Percentiles rank a stretch among this genome's conserved stretches.
Conservation (phyloP, 768 basidiomycete genomes). For the Podaxis rugospora region DNA sequence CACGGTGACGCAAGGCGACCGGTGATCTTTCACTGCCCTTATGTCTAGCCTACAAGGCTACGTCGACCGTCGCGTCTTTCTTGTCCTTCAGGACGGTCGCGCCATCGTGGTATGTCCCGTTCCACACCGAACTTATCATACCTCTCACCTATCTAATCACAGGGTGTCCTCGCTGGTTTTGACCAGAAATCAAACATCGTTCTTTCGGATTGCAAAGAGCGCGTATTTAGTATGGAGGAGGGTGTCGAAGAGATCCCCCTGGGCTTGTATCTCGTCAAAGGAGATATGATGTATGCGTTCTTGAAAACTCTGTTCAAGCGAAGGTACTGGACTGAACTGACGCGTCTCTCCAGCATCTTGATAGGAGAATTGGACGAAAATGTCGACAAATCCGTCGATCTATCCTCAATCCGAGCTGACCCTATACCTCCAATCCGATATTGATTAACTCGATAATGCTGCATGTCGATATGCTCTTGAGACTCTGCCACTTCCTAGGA, state of each 20-base stretch:
- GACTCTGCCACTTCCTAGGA: not conserved
- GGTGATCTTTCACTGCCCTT: slow-evolving; percentile 16
- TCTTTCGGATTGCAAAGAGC: slow-evolving; percentile 89
- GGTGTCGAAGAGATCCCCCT: slow-evolving; percentile 93
- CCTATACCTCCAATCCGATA: slow-evolving; percentile 83
- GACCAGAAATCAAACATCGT: slow-evolving; percentile 97
- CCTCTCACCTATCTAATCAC: slow-evolving; percentile 1
- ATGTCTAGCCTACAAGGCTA: slow-evolving; percentile 93
- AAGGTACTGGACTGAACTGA: not conserved
- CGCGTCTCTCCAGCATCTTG: slow-evolving; percentile 42
- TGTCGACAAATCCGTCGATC: slow-evolving; percentile 70
- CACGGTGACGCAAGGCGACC: slow-evolving; percentile 7
- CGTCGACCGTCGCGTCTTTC: slow-evolving; percentile 87
- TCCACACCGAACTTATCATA: not conserved
- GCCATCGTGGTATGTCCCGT: slow-evolving; percentile 74
- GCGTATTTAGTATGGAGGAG: slow-evolving; percentile 87
- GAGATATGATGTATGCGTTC: slow-evolving; percentile 89
- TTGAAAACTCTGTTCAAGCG: not conserved
- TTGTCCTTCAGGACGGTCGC: slow-evolving; percentile 95
- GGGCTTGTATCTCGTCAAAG: slow-evolving; percentile 95
- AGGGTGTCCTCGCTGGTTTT: slow-evolving; percentile 90
- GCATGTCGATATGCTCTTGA: not conserved
- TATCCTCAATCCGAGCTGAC: slow-evolving; percentile 79
- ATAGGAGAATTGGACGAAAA: slow-evolving; percentile 86
- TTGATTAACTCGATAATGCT: slow-evolving; percentile 25